These are phyloP conservation scores for Adansonia grandidieri DNA, from an alignment of 441 rosid genomes.

Conservation along the genomic window DNA sequence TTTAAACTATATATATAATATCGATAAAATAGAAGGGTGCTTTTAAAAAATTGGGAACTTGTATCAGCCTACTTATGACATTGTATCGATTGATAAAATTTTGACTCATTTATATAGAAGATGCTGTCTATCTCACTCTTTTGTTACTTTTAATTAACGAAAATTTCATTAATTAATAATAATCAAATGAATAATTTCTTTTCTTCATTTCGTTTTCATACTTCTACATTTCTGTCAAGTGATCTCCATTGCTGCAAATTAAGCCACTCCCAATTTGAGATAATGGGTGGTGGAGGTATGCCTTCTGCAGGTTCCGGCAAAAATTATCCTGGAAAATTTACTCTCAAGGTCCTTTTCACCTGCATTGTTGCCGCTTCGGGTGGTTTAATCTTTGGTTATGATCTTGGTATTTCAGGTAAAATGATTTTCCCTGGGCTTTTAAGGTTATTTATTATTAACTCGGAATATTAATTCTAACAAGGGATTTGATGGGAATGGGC, in stretches of 20 bases:
- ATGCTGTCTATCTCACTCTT: background rate
- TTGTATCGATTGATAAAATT: too few relatives aligned
- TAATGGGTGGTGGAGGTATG: constrained; percentile 58
- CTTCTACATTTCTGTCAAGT: background rate
- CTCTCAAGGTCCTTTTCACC: constrained; percentile 64
- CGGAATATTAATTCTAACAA: background rate
- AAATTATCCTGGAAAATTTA: constrained; percentile 82
- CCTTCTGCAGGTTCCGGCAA: constrained; percentile 34
- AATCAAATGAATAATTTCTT: too few relatives aligned
- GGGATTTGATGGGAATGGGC: background rate
- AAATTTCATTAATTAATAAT: too few relatives aligned
- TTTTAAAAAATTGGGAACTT: too few relatives aligned
- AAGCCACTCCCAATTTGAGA: background rate
- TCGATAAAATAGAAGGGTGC: too few relatives aligned
- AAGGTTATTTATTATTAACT: background rate
- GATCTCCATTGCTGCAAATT: background rate
- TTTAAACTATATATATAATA: too few relatives aligned
- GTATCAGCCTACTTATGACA: too few relatives aligned
- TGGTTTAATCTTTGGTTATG: constrained; percentile 92
- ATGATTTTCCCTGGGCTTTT: background rate
- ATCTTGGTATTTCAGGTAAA: constrained; percentile 86
- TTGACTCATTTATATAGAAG: background rate
- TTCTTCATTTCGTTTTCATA: too few relatives aligned
- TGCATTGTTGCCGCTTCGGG: constrained; percentile 90
- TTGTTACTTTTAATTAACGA: too few relatives aligned